Base-by-base conservation (phyloP, 352 stramenopile species). In the Globisporangium spinosum region DNA sequence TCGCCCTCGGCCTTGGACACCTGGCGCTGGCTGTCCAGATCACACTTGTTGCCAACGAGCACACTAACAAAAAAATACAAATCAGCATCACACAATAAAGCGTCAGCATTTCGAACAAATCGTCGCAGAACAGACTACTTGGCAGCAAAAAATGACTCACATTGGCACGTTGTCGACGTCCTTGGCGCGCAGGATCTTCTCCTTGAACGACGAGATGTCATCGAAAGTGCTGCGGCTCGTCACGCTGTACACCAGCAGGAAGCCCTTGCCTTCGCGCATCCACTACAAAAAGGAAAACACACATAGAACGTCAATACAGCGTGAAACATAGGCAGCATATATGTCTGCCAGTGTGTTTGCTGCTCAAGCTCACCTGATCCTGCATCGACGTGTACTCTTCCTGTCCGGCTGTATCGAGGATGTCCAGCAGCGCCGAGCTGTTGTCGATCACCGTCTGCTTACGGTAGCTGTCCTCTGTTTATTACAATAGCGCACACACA, bases 361-460 rank as follows among this genome's bases (percentile, higher is more conserved):
- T 8, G 9, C 47, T 9, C 23, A 17, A 12, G 25, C 29, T 61
- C 71, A 93, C 85, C 76, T 96, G 89, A 72, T 97, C 87, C 70
- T 96, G 86, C 88, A 97, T 93, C 35, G 86, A 92, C 74, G 89
- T 96, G 83, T 97, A 97, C 71, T 97, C 91, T 65, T 97, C 91
- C 74, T 97, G 91, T 10, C 91, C 91, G 25, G 91, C 91, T 57
- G 91, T 97, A 88, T 97, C 91, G 38, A 97, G 77, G 63, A 97
- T 96, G 58, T 97, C 89, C 45, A 97, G 77, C 68, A 95, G 73
- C 64, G 89, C 88, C 57, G 85, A 82, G 58, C 83, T 79, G 60
- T 85, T 81, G 72, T 97, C 91, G 27, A 97, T 93, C 34, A 85
- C 87, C 34, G 93, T 89, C 70, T 94, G 90, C 78, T 97, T 97